Conservation (phyloP, 805 yeast species). For the Citeromyces matritensis region DNA sequence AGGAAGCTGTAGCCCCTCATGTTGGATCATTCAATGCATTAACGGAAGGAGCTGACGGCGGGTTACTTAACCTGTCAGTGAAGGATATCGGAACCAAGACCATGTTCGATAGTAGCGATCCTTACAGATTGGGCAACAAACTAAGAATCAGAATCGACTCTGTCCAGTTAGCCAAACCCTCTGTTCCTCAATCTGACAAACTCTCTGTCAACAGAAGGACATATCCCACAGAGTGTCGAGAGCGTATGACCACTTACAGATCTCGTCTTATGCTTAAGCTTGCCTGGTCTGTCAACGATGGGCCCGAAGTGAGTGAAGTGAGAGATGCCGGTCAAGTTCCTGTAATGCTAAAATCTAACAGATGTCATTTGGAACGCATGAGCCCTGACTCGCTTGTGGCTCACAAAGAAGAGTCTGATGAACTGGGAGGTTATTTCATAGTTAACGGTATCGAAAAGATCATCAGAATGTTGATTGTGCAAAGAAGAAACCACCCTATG, state of each 20-base stretch:
- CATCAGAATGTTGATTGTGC: constrained; percentile 94
- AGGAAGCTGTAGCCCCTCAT: constrained; percentile 89
- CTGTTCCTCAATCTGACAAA: constrained; percentile 57
- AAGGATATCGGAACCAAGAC: constrained; percentile 80
- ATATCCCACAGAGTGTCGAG: constrained; percentile 81
- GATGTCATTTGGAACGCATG: constrained; percentile 79
- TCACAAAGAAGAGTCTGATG: constrained; percentile 83
- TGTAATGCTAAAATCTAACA: constrained; percentile 76
- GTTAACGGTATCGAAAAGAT: constrained; percentile 95
- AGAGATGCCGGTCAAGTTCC: constrained; percentile 91
- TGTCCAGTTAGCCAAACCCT: constrained; percentile 77
- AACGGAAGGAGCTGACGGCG: constrained; percentile 79
- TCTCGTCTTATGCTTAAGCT: constrained; percentile 68
- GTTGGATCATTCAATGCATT: constrained; percentile 93
- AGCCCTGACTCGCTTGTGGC: constrained; percentile 73
- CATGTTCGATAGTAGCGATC: constrained; percentile 67
- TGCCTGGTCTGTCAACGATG: constrained; percentile 79
- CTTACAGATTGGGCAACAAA: constrained; percentile 70
- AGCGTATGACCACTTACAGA: constrained; percentile 71
- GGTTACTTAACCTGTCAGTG: constrained; percentile 71
- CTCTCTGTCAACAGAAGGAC: constrained; percentile 64
- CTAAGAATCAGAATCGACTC: constrained; percentile 73
- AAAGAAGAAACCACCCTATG: constrained; percentile 96
- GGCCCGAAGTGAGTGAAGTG: constrained; percentile 63
- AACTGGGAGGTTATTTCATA: constrained; percentile 90